Percentiles rank a stretch among this genome's conserved stretches.
These are phyloP conservation scores for Scorias spongiosa DNA, from an alignment of 2,329 filamentous ascomycete genomes.

Conservation along the genomic window DNA sequence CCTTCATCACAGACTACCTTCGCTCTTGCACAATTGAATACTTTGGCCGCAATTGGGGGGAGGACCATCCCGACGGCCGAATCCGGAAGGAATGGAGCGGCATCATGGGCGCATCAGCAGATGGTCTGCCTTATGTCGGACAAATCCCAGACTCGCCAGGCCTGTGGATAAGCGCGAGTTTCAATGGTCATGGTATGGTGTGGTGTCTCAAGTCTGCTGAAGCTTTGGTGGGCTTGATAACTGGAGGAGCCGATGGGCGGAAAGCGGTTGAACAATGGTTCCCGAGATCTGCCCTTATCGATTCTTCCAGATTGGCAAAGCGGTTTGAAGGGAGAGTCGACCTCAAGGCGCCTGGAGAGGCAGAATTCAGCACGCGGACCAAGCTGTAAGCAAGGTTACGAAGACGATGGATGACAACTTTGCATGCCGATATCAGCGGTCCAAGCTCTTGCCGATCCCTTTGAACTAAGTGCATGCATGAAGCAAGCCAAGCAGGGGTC, in stretches of 20 bases:
- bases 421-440: too few species aligned
- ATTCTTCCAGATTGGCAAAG: slow-evolving; percentile 27
- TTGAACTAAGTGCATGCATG: too few species aligned
- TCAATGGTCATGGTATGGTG: slow-evolving; percentile 43
- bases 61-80: slow-evolving; percentile 11
- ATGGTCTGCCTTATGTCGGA: slow-evolving; percentile 35
- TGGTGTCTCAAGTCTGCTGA: slow-evolving; percentile 36
- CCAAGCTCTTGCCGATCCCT: too few species aligned
- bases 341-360: background rate
- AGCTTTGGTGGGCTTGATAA: slow-evolving; percentile 39
- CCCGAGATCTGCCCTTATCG: slow-evolving; percentile 36
- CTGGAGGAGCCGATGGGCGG: slow-evolving; percentile 15
- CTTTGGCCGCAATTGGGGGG: slow-evolving; percentile 35
- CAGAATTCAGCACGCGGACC: background rate
- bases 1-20: slow-evolving; percentile 35
- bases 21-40: slow-evolving; percentile 29
- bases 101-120: slow-evolving; percentile 38
- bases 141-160: slow-evolving; percentile 27
- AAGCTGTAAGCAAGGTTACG: background rate
- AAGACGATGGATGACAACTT: too few species aligned
- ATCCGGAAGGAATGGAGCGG: slow-evolving; percentile 30
- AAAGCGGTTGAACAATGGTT: slow-evolving; percentile 33
- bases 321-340: slow-evolving; percentile 7
- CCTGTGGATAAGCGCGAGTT: slow-evolving; percentile 43
- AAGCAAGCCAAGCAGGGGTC: too few species aligned